Evolutionary conservation across 108 stramenopile genomes (phyloP).

Genomic region (Stephanodiscus minutulus): DNA sequence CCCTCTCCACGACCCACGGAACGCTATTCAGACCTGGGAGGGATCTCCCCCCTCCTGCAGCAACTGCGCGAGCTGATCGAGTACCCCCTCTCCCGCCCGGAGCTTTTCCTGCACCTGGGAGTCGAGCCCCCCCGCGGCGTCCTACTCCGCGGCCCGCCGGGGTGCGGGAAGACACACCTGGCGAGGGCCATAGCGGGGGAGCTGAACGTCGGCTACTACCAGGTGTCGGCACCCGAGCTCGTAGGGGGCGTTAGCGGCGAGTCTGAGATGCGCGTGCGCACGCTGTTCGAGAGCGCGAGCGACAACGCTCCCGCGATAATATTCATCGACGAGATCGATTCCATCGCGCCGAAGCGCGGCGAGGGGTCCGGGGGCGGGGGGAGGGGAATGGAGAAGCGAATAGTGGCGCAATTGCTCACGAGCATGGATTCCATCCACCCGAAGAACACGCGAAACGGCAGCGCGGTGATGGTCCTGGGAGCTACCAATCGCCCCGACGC

Average conservation of each 20-base stretch:
- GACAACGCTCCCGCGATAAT: constrained; percentile 92
- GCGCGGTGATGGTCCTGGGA: constrained; percentile 93
- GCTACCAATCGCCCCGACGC: constrained; percentile 97
- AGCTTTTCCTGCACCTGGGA: constrained; percentile 95
- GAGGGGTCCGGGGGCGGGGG: constrained; percentile 59
- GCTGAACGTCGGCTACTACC: constrained; percentile 71
- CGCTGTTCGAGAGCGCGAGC: constrained; percentile 91
- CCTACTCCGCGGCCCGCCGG: constrained; percentile 97
- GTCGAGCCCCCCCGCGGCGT: constrained; percentile 98
- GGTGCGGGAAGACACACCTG: constrained; percentile 95
- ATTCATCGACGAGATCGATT: constrained; percentile 99
- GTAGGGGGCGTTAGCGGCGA: constrained; percentile 96
- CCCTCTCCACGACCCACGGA: constrained; percentile 80
- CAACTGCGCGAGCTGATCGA: constrained; percentile 87
- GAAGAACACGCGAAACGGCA: constrained; percentile 58
- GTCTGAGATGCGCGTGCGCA: constrained; percentile 88
- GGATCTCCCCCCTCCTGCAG: constrained; percentile 65
- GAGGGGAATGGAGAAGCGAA: constrained; percentile 95
- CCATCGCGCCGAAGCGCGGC: constrained; percentile 93
- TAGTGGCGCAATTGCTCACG: constrained; percentile 96
- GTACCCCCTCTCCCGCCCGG: constrained; percentile 96
- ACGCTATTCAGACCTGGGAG: constrained; percentile 86
- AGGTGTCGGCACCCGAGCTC: constrained; percentile 95
- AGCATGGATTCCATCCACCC: constrained; percentile 89
- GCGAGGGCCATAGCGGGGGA: constrained; percentile 90